Conservation (phyloP, 129 eudicot genomes). For the Silybum marianum region DNA sequence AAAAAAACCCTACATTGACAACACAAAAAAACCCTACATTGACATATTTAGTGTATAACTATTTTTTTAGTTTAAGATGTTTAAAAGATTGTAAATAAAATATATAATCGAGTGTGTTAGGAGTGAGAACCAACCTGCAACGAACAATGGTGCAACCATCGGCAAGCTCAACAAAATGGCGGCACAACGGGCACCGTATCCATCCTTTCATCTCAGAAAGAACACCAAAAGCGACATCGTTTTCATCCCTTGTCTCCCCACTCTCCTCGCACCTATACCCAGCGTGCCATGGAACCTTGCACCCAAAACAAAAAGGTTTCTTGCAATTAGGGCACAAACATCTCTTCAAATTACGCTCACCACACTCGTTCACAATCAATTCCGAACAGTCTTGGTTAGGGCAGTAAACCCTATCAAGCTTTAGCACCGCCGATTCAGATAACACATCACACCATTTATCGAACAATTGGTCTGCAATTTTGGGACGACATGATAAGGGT, state of each 20-base stretch:
- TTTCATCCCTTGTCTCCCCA: conserved; percentile 39
- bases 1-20: too few species aligned
- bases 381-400: conserved; percentile 43
- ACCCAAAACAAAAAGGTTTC: conserved; percentile 44
- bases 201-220: conserved; percentile 47
- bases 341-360: neutral
- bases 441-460: conserved; percentile 55
- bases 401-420: conserved; percentile 41
- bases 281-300: conserved; percentile 50
- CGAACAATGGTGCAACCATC: conserved; percentile 42
- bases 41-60: too few species aligned
- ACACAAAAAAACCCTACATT: too few species aligned
- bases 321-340: conserved; percentile 45
- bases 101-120: too few species aligned
- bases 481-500: conserved; percentile 24
- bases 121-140: too few species aligned
- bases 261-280: conserved; percentile 56
- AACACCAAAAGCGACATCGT: conserved; percentile 53
- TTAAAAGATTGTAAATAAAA: too few species aligned
- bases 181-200: conserved; percentile 54
- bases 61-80: too few species aligned
- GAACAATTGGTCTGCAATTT: conserved; percentile 27
- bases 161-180: conserved; percentile 37
- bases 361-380: conserved; percentile 51
- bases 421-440: conserved; percentile 35